phyloP scores from a whole-genome alignment of 2,329 filamentous ascomycete species.

The Coniochaeta pulveracea region DNA sequence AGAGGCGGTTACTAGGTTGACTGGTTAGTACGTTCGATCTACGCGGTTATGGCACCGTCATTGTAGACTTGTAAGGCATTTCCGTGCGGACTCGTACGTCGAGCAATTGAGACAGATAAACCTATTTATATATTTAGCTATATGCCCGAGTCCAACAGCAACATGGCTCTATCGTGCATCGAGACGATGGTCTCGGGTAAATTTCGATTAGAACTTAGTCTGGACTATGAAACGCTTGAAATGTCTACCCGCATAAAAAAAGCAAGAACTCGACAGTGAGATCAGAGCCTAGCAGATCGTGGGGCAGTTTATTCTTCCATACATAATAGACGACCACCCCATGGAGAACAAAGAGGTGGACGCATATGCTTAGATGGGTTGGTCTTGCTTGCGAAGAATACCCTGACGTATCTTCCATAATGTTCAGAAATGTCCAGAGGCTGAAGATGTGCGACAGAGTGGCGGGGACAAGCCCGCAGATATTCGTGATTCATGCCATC shows the following conservation, averaged over 20 bases:
- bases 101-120: no score
- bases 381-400: neutral
- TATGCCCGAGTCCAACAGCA: no score
- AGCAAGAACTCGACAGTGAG: slow-evolving; percentile 28
- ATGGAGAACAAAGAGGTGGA: slow-evolving; percentile 24
- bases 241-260: slow-evolving; percentile 33
- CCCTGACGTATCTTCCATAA: neutral
- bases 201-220: neutral
- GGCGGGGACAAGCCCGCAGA: neutral
- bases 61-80: no score
- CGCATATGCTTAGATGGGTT: slow-evolving; percentile 33
- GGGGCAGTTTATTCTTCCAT: slow-evolving; percentile 33
- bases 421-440: neutral
- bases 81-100: no score
- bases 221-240: neutral
- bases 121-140: no score
- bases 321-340: slow-evolving; percentile 31
- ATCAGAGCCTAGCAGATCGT: slow-evolving; percentile 33
- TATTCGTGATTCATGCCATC: neutral
- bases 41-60: no score
- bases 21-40: no score
- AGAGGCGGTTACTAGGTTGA: neutral
- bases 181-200: neutral
- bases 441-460: neutral
- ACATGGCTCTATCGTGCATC: no score